Percentiles rank a stretch among this genome's conserved stretches.
phyloP scores from a whole-genome alignment of 2,329 filamentous ascomycete genomes.

The Nemania abortiva region DNA sequence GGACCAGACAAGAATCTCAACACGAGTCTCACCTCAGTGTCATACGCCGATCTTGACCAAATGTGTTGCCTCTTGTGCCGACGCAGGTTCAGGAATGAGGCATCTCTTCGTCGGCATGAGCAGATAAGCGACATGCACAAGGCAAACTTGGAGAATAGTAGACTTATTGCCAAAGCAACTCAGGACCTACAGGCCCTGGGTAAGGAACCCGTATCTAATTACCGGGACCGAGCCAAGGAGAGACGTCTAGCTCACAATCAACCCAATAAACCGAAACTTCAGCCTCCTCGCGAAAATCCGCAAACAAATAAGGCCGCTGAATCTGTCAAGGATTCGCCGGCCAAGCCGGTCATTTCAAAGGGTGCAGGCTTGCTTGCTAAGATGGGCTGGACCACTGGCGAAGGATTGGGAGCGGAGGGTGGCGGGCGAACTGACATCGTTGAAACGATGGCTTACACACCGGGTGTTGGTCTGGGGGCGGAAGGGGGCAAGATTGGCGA shows the following conservation, averaged over 20 bases:
- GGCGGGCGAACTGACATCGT: constrained; percentile 74
- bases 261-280: constrained; percentile 63
- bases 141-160: constrained; percentile 50
- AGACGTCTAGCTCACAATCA: constrained; percentile 73
- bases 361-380: constrained; percentile 76
- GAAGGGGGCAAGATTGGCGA: constrained; percentile 77
- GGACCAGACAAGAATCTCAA: constrained; percentile 36
- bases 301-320: constrained; percentile 53
- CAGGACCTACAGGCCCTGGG: constrained; percentile 51
- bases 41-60: constrained; percentile 69
- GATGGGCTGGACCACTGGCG: constrained; percentile 77
- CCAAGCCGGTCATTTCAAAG: constrained; percentile 64
- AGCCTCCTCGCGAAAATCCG: constrained; percentile 47
- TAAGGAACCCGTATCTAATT: constrained; percentile 56
- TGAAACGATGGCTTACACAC: constrained; percentile 72
- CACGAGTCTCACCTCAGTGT: constrained; percentile 58
- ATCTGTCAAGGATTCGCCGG: constrained; percentile 53
- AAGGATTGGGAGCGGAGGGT: constrained; percentile 73
- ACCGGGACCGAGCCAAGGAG: constrained; percentile 76
- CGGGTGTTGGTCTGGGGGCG: constrained; percentile 77
- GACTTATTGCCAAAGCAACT: constrained; percentile 49
- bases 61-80: constrained; percentile 58
- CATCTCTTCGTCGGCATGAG: constrained; percentile 59
- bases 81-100: constrained; percentile 56
- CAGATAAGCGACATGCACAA: constrained; percentile 60